Evolutionary conservation across 345 rosid genomes (phyloP), one percentile per base, ranked within the genome.

Genomic region (Lepidium didymum): DNA sequence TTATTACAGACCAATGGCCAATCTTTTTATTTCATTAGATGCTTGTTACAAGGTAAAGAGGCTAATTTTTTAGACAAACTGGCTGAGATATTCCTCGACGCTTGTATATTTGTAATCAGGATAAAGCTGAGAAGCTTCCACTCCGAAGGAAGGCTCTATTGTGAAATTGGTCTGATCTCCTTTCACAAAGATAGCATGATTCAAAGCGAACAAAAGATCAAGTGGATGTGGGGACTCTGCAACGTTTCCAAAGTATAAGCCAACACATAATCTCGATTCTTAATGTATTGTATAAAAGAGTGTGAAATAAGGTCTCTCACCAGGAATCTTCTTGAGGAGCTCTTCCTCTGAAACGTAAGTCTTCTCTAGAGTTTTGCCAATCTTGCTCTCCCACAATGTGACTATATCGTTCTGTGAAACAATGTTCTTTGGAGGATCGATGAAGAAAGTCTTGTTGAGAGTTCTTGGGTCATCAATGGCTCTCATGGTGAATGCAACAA

Each of bases 301-400:
- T 31, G 61, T 16, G 8, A 18, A 66, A 31, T 3, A 5, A 66
- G 4, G 61, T 66, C 40, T 21, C 56, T 40, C 40, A 66, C 77
- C 68, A 42, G 71, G 46, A 44, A 67, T 51, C 43, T 53, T 67
- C 68, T 67, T 67, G 56, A 88, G 81, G 35, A 85, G 40, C 53
- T 83, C 70, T 61, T 86, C 92, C 76, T 86, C 87, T 10, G 84
- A 65, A 70, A 85, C 42, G 25, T 81, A 78, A 46, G 49, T 70
- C 70, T 73, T 85, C 62, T 85, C 84, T 11, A 85, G 79, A 41
- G 79, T 80, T 62, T 69, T 86, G 37, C 84, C 84, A 12, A 86
- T 85, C 72, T 82, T 89, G 76, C 76, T 83, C 80, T 89, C 96
- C 96, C 92, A 89, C 73, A 86, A 29, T 27, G 85, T 68, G 4